Conservation (phyloP, 805 yeast species). For the Spathaspora passalidarum region DNA sequence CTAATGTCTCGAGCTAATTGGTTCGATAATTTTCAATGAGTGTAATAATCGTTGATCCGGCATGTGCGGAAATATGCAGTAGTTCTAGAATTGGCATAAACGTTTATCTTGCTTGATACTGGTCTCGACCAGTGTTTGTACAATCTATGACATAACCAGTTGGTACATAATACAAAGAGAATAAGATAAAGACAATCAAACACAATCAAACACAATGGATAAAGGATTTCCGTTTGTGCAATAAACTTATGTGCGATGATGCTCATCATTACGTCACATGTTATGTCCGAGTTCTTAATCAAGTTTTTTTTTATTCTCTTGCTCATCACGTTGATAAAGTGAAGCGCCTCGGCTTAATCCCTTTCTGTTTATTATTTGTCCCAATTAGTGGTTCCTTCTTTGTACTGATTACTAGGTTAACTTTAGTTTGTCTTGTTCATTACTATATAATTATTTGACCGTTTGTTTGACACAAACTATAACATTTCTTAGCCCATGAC, state of each 20-base stretch:
- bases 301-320: background rate
- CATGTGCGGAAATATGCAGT: background rate
- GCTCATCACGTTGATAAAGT: background rate
- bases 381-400: background rate
- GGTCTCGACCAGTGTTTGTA: background rate
- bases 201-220: background rate
- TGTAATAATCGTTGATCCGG: background rate
- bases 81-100: background rate
- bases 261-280: slow-evolving; percentile 1
- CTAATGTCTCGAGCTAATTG: background rate
- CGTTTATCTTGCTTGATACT: background rate
- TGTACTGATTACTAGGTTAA: background rate
- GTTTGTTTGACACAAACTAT: background rate
- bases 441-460: too few relatives aligned
- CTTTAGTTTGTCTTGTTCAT: background rate
- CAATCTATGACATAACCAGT: background rate
- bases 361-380: background rate
- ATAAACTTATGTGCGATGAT: background rate
- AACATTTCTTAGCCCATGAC: background rate
- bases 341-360: background rate
- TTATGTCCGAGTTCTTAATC: background rate
- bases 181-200: background rate
- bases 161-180: background rate
- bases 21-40: background rate
- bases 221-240: background rate